Base-by-base conservation (phyloP, 768 basidiomycete species). In the Calvatia gigantea region DNA sequence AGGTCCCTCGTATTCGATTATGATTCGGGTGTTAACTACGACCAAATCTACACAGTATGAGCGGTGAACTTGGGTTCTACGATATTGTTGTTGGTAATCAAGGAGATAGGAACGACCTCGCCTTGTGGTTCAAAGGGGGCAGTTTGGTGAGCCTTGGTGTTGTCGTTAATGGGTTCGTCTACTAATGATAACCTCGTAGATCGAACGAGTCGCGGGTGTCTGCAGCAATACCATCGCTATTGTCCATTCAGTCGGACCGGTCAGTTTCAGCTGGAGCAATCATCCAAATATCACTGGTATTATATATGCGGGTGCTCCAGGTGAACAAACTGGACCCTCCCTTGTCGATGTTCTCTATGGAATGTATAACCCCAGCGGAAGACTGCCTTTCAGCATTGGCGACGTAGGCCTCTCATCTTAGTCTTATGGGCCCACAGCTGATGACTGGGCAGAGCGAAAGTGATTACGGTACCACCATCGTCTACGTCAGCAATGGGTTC, bases 201-300 rank as follows among this genome's bases (percentile, higher is more conserved):
- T 76, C 66, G 61, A 77, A 54, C 68, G 75, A 0, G 85, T 87
- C 3, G 91, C 93, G 0, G 75, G 81, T 4, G 78, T 82, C 0
- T 86, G 85, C 69, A 80, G 73, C 59, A 91, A 91, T 67, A 91
- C 89, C 4, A 79, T 94, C 51, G 94, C 92, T 23, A 81, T 95
- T 14, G 73, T 89, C 1, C 86, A 93, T 68, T 83, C 83, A 6
- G 87, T 91, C 29, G 92, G 92, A 3, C 85, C 87, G 0, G 79
- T 89, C 2, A 64, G 81, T n/a, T 80, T 93, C 68, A 64, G 76
- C 6, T 94, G 91, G 90, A 84, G 84, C 25, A 76, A 79, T 11
- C 79, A 94, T 58, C 83, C 89, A 2, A 94, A 94, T 58, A 79
- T 85, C 60, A 84, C 84, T 4, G 84, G 74, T 2, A 81, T 85